Evolutionary conservation across 2,329 filamentous ascomycete species (phyloP), one percentile per base, ranked within the genome.

Genomic region (Stemphylium beticola): DNA sequence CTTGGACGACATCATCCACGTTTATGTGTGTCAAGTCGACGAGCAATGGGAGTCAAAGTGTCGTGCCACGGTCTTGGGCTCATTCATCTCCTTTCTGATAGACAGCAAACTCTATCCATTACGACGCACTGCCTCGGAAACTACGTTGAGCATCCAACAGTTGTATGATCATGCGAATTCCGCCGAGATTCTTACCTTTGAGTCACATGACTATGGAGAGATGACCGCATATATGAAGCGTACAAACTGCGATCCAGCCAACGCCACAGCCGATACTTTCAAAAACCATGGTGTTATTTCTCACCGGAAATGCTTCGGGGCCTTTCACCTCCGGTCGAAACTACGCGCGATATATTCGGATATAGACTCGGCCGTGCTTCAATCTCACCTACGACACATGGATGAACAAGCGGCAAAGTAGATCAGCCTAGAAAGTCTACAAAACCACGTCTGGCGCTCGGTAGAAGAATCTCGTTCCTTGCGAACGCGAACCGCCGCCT

Each of bases 401-500:
- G 53, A 54, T 24, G 49, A 59, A 18, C 59, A 61, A 38, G 57
- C 59, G 11, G 50, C 47, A 17, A 60, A 61, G 22, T 60, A 53
- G 46, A 26, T 33, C 18, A 14, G 12, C 26, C 10, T 7, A 4
- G 9, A 5, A 14, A 18, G 18, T n/a, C 15, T 17, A 24, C 9
- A 12, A 41, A 12, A 34, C 12, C 7, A 1, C 10, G 32, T 11
- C 32, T 8, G 26, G 18, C 18, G 15, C 26, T 10, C 32, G 42
- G 26, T 26, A 12, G 14, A 44, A 15, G 22, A 36, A 4, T 4
- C 7, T 26, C 32, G 9, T 29, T 29, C 26, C 8, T 10, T 8
- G 4, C 8, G 10, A 9, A 11, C 26, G 26, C 26, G 26, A 29
- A 29, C 26, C 24, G 24, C 24, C 24, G 24, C 8, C 24, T 6